These are phyloP conservation scores for Acacia pycnantha DNA, from an alignment of 331 rosid genomes.

Conservation along the genomic window DNA sequence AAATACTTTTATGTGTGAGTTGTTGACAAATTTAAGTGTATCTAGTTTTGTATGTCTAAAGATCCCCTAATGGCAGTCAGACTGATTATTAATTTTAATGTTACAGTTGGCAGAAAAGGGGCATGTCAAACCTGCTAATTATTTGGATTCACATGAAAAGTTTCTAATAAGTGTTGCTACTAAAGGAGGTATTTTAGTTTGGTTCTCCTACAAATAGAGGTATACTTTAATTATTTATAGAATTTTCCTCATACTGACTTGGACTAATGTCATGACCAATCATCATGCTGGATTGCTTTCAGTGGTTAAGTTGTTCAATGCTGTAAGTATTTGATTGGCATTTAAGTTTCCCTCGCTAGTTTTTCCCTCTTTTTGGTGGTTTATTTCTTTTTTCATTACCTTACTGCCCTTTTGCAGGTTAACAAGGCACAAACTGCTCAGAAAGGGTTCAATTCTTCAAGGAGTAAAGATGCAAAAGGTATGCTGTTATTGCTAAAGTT, in stretches of 20 bases:
- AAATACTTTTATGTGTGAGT: neutral
- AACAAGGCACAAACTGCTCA: slow-evolving; percentile 91
- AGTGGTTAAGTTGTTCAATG: slow-evolving; percentile 96
- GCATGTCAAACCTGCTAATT: slow-evolving; percentile 70
- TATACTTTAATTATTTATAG: neutral
- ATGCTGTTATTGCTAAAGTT: slow-evolving; percentile 25
- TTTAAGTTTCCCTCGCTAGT: slow-evolving; percentile 7
- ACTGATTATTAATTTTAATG: slow-evolving; percentile 16
- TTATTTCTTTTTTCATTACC: slow-evolving; percentile 23
- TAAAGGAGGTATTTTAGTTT: slow-evolving; percentile 68
- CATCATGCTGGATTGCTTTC: slow-evolving; percentile 43
- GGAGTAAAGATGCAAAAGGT: slow-evolving; percentile 86
- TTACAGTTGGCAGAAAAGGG: slow-evolving; percentile 81
- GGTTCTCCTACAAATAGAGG: slow-evolving; percentile 15
- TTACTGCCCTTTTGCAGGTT: slow-evolving; percentile 53
- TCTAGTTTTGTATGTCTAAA: neutral
- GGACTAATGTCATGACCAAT: slow-evolving; percentile 29
- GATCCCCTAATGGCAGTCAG: neutral
- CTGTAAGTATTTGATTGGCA: slow-evolving; percentile 62
- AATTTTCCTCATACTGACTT: slow-evolving; percentile 39
- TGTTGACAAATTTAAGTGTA: slow-evolving; percentile 2
- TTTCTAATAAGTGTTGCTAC: slow-evolving; percentile 83
- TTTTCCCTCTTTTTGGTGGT: neutral
- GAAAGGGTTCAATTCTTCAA: slow-evolving; percentile 71
- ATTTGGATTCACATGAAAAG: slow-evolving; percentile 66